Evolutionary conservation across 1,139 yeast species (phyloP), one percentile per base, ranked within the genome.

Genomic region (Pneumocystis canis): DNA sequence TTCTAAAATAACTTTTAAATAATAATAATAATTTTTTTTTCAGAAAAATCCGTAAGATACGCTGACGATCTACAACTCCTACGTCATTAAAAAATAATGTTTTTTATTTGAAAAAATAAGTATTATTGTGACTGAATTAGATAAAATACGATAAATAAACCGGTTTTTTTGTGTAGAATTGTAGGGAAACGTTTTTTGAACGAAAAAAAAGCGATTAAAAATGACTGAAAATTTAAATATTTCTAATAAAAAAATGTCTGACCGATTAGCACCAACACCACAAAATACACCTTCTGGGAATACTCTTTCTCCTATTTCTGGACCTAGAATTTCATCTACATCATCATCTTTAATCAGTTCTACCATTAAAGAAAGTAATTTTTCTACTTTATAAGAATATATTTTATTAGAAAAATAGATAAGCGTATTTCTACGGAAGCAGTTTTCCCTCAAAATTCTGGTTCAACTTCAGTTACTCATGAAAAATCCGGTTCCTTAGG

Each of bases 221-320:
- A 57, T 57, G 59, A 20, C 37, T 20, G 59, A 57, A 39, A 57
- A 57, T 39, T 11, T 57, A n/a, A 61, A 61, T 58, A 84, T 84
- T 73, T 82, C 82, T 76, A 75, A 70, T 71, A 73, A 80, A 77
- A 75, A 84, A 72, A 76, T 82, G 69, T 85, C 85, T 72, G 89
- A 87, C 73, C 83, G 89, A 69, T 86, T 68, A 11, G 98, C 98
- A 4, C 98, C 99, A 61, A 92, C 99, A 1, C 99, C 99, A 14
- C 98, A 94, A 73, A 92, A 92, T 79, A 92, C 99, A 1, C 99
- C 99, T 31, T 87, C 97, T 3, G 85, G 95, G 37, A 87, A 87
- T 58, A 82, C 88, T 60, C 84, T 83, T 66, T 85, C 92, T 61
- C 89, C 83, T 74, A 79, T 87, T 73, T 84, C 80, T 9, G 75